Evolutionary conservation across 495 filamentous ascomycete genomes (phyloP).

Genomic region (Pseudoneurospora amorphoporcata): DNA sequence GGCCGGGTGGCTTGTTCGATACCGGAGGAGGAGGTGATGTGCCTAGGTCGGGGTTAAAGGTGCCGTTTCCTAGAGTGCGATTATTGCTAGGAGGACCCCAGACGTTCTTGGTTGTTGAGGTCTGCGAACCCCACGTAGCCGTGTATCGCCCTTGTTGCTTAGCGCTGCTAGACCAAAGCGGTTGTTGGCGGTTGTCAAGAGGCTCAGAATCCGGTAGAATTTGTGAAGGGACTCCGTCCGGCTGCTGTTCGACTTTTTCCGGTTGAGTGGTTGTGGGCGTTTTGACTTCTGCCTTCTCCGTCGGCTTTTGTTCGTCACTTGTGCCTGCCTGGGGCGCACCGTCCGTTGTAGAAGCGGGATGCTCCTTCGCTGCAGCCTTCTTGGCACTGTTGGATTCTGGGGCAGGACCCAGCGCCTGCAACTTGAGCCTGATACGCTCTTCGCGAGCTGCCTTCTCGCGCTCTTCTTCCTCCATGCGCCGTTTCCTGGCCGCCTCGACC

Average conservation of each 20-base stretch:
- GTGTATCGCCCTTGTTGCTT: constrained; percentile 27
- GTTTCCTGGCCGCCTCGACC: constrained; percentile 63
- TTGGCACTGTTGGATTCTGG: constrained; percentile 51
- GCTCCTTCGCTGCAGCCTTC: constrained; percentile 30
- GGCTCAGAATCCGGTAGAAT: constrained; percentile 4
- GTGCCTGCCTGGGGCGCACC: constrained; percentile 13
- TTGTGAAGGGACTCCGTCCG: constrained; percentile 5
- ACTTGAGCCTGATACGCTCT: constrained; percentile 74
- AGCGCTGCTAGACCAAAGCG: background rate
- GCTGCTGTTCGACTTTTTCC: constrained; percentile 5
- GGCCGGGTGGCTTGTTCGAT: constrained; percentile 28
- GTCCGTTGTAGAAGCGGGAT: background rate
- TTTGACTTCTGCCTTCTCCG: constrained; percentile 8
- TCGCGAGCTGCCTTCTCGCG: constrained; percentile 66
- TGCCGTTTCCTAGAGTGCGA: constrained; percentile 66
- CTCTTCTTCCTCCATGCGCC: constrained; percentile 71
- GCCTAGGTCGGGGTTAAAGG: constrained; percentile 55
- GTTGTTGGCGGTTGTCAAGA: constrained; percentile 8
- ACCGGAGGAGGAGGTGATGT: constrained; percentile 30
- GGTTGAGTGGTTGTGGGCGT: constrained; percentile 2
- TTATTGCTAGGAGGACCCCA: constrained; percentile 68
- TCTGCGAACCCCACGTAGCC: constrained; percentile 24
- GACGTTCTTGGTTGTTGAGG: constrained; percentile 48
- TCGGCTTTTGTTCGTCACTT: constrained; percentile 2
- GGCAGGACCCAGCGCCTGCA: constrained; percentile 63